These are phyloP conservation scores for Fusarium sp. DNA, from an alignment of 2,329 filamentous ascomycete genomes.

Conservation along the genomic window DNA sequence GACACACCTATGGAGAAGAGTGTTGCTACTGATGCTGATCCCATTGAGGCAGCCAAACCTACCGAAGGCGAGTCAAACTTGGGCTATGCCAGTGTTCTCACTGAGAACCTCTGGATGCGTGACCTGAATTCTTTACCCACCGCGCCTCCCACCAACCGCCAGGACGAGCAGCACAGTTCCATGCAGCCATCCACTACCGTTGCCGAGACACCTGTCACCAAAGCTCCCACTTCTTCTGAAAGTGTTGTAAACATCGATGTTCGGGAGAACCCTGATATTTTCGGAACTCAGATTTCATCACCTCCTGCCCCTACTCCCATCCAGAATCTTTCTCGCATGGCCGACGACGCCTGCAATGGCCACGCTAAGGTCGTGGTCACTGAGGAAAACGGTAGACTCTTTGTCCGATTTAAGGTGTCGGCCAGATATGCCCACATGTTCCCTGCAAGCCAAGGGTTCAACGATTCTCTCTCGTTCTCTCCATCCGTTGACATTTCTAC, in stretches of 20 bases:
- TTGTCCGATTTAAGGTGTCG: conserved; percentile 52
- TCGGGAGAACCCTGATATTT: conserved; percentile 48
- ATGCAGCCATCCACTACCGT: neutral
- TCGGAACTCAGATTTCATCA: conserved; percentile 35
- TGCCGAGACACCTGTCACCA: neutral
- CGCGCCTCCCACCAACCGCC: neutral
- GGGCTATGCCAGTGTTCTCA: neutral
- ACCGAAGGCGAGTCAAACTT: neutral
- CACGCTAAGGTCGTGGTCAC: conserved; percentile 44
- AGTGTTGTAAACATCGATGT: conserved; percentile 47
- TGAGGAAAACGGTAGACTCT: conserved; percentile 43
- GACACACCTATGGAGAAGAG: neutral
- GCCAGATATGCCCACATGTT: conserved; percentile 43
- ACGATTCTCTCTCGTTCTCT: conserved; percentile 33
- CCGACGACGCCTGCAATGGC: conserved; percentile 37
- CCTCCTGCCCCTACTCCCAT: conserved; percentile 31
- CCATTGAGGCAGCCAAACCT: neutral
- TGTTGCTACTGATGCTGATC: neutral
- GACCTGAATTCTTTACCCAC: neutral
- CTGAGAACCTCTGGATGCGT: neutral
- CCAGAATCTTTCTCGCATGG: conserved; percentile 41
- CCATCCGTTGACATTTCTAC: neutral
- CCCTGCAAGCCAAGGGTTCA: conserved; percentile 40
- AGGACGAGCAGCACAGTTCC: neutral
- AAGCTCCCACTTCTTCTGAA: conserved; percentile 7